Evolutionary conservation across 2,329 filamentous ascomycete genomes (phyloP), one percentile per base, ranked within the genome.

Genomic region (Paraphoma sp.): DNA sequence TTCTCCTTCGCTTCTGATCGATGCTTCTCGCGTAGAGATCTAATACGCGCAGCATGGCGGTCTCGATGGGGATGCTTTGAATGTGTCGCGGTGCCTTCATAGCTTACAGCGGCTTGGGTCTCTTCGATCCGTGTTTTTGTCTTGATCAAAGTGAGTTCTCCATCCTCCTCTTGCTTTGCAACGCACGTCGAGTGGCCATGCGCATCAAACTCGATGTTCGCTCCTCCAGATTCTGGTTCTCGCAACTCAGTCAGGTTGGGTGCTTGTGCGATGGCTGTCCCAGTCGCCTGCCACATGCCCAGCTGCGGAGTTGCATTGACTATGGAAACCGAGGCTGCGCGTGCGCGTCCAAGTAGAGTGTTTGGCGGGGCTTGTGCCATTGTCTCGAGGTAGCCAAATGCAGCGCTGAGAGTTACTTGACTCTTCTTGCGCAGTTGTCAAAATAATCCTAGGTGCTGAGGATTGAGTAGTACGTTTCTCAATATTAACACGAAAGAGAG

Each of bases 261-360:
- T 29, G 79, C 78, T 60, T 74, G 75, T 16, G 77, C 69, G 11
- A 75, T 77, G 0, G 72, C 71, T 11, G 63, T 71, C 16, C 74
- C 79, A 1, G 78, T 77, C 1, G 79, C 79, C 17, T 79, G 76
- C 76, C 75, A 77, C 69, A 78, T 76, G 48, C 78, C 77, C 3
- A 71, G 66, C 17, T 77, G 77, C 2, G 73, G 68, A 45, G 74
- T 58, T 16, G 71, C 65, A 36, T 78, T 72, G 47, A 75, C 68
- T 33, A 73, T 51, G 52, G 68, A 73, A 33, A 72, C 53, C 17
- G 73, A 75, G 14, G 68, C 67, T 17, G 70, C 57, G 16, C 73
- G 71, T 7, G 62, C 60, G 17, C 62, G 57, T 16, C 62, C 60
- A 23, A 61, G 17, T 17, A 65, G 47, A 18, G 53, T 51, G 45